Evolutionary conservation across 2,329 filamentous ascomycete species (phyloP).

Genomic region (Aspergillus fructus): DNA sequence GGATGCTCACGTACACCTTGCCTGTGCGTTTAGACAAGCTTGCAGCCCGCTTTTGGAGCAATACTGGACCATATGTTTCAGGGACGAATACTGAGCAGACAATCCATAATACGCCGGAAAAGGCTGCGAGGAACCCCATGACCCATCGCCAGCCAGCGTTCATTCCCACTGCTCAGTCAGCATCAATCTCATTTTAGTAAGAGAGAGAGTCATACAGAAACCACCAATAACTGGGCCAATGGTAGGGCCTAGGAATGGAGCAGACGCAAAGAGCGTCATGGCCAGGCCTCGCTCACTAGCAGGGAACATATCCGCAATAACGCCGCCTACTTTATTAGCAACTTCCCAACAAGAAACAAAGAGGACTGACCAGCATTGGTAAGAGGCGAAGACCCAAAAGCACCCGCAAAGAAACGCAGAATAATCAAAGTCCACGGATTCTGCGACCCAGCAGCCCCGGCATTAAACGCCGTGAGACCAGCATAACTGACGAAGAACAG

Average conservation of each 20-base stretch:
- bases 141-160: conserved; percentile 32
- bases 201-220: conserved; percentile 14
- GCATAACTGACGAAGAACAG: not conserved
- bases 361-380: not conserved
- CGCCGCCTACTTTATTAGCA: not conserved
- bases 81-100: conserved; percentile 23
- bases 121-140: conserved; percentile 29
- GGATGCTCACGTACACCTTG: not conserved
- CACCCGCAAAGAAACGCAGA: not conserved
- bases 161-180: conserved; percentile 18
- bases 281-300: not conserved
- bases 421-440: not conserved
- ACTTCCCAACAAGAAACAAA: no score
- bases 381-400: not conserved
- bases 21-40: not conserved
- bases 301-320: not conserved
- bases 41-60: conserved; percentile 28
- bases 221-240: conserved; percentile 29
- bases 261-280: not conserved
- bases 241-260: not conserved
- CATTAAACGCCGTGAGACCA: not conserved
- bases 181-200: not conserved
- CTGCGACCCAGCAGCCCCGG: not conserved
- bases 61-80: conserved; percentile 32
- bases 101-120: conserved; percentile 31